phyloP scores from a whole-genome alignment of 305 asterid species.

The Solanum hybrid region DNA sequence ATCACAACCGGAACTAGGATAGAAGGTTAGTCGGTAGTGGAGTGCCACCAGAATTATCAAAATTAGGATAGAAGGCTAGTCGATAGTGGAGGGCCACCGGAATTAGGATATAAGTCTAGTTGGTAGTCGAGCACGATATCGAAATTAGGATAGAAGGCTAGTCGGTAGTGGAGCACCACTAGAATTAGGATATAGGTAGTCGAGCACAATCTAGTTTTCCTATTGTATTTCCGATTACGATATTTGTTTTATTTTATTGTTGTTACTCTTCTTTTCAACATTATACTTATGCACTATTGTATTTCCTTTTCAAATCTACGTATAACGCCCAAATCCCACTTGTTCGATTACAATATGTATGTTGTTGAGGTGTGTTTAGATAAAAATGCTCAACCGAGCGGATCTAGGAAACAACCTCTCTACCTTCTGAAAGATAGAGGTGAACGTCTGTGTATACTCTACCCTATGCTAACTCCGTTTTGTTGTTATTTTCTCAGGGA shows the following conservation, averaged over 20 bases:
- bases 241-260: not conserved
- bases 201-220: not conserved
- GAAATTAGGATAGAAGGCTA: no score
- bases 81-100: not conserved
- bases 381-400: not conserved
- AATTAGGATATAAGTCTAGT: no score
- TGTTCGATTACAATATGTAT: not conserved
- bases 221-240: no score
- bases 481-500: not conserved
- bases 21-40: not conserved
- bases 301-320: not conserved
- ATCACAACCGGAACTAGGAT: not conserved
- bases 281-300: not conserved
- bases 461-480: not conserved
- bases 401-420: not conserved
- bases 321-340: not conserved
- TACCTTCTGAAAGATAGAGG: not conserved
- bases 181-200: not conserved
- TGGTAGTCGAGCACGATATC: no score
- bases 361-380: not conserved
- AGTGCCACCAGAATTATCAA: rapidly evolving
- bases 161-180: no score
- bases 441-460: not conserved
- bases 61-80: not conserved
- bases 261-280: not conserved